Percentiles rank a stretch among this genome's conserved stretches.
Conservation (phyloP, 192 early-diverging fungal species). For the Coemansia sp. region DNA sequence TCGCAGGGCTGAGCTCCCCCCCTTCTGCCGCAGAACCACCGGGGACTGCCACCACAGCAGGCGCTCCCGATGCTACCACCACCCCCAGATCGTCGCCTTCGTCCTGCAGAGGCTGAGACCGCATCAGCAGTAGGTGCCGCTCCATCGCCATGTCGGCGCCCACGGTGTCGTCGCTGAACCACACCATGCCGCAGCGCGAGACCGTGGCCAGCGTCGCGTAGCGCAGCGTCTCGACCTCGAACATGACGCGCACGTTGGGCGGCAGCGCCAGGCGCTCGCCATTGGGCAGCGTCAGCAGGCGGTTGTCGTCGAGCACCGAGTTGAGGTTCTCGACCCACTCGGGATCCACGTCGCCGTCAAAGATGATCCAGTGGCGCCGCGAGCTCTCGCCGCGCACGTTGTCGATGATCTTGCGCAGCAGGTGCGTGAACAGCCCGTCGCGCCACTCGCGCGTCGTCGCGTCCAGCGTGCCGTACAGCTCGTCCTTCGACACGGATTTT, state of each 20-base stretch:
- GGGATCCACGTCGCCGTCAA: constrained; percentile 99
- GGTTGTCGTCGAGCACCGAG: constrained; percentile 96
- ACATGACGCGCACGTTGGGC: constrained; percentile 95
- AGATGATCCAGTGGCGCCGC: constrained; percentile 98
- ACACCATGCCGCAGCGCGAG: constrained; percentile 99
- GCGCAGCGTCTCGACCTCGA: constrained; percentile 97
- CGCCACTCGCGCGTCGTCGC: constrained; percentile 99
- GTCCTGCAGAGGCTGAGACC: constrained; percentile 62
- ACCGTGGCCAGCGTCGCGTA: constrained; percentile 98
- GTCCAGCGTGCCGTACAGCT: constrained; percentile 93
- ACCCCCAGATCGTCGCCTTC: constrained; percentile 75
- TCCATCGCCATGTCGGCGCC: constrained; percentile 69
- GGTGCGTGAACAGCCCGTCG: constrained; percentile 96
- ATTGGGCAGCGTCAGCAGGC: constrained; percentile 93
- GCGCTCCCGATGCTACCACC: constrained; percentile 26
- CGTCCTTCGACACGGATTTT: constrained; percentile 96
- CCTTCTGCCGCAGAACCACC: constrained; percentile 56
- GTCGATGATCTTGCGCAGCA: constrained; percentile 96
- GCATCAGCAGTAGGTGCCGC: constrained; percentile 79
- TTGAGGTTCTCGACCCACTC: constrained; percentile 99
- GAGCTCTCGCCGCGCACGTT: constrained; percentile 92
- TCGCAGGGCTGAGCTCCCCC: constrained; percentile 50
- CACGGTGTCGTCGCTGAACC: constrained; percentile 93
- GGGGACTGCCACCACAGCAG: background rate
- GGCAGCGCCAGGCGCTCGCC: constrained; percentile 95